These are phyloP conservation scores for Colletotrichum ledebouriae DNA, from an alignment of 2,329 filamentous ascomycete species.

Conservation along the genomic window DNA sequence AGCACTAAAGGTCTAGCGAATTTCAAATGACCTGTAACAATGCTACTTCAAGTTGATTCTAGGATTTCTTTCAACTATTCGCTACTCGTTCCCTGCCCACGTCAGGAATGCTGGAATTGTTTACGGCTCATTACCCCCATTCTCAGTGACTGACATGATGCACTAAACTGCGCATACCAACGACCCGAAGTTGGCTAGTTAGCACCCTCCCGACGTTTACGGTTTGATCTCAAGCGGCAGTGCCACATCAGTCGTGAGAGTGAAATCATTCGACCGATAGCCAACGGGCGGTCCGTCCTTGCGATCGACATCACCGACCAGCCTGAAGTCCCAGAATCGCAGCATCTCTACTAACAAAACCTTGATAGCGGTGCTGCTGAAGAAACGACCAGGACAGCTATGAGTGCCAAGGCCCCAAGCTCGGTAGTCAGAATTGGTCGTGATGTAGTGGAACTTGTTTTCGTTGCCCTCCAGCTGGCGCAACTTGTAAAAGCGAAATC, in stretches of 20 bases:
- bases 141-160: too few relatives aligned
- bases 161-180: neutral
- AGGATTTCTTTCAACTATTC: too few relatives aligned
- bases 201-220: slow-evolving; percentile 7
- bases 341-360: slow-evolving; percentile 46
- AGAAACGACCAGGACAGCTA: slow-evolving; percentile 46
- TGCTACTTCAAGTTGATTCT: too few relatives aligned
- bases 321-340: slow-evolving; percentile 46
- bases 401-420: slow-evolving; percentile 55
- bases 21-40: too few relatives aligned
- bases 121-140: too few relatives aligned
- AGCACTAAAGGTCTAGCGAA: too few relatives aligned
- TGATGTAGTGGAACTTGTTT: slow-evolving; percentile 48
- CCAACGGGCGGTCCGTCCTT: slow-evolving; percentile 33
- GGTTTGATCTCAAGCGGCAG: slow-evolving; percentile 29
- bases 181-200: neutral
- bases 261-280: slow-evolving; percentile 22
- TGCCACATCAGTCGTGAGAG: slow-evolving; percentile 21
- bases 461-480: slow-evolving; percentile 41
- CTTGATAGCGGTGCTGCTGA: slow-evolving; percentile 55
- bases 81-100: too few relatives aligned
- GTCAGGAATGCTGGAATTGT: too few relatives aligned
- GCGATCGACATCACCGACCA: slow-evolving; percentile 37
- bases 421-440: slow-evolving; percentile 47
- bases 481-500: slow-evolving; percentile 45